Percentiles rank a stretch among this genome's conserved stretches.
phyloP scores from a whole-genome alignment of 2,329 filamentous ascomycete species.

The Seiridium unicorne region DNA sequence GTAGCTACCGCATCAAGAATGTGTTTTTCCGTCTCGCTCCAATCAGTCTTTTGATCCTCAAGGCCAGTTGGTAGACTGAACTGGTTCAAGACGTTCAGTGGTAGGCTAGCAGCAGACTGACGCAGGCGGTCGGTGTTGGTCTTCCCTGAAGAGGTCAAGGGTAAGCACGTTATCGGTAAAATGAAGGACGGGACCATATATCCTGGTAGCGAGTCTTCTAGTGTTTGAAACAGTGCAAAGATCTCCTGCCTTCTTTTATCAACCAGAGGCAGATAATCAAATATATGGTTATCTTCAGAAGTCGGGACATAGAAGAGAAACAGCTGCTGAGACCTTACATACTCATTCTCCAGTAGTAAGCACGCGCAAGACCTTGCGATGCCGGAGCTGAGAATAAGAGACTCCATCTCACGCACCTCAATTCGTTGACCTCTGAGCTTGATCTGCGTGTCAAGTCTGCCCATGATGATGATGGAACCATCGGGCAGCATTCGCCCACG shows the following conservation, averaged over 20 bases:
- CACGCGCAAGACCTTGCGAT: constrained; percentile 62
- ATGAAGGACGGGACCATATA: constrained; percentile 82
- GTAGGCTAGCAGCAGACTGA: constrained; percentile 44
- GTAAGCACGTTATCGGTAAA: constrained; percentile 67
- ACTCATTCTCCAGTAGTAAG: constrained; percentile 48
- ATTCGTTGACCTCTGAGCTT: constrained; percentile 80
- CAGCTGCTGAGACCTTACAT: constrained; percentile 49
- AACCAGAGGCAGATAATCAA: constrained; percentile 36
- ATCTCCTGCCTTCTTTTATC: constrained; percentile 28
- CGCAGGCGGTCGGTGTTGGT: constrained; percentile 59
- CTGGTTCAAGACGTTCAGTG: constrained; percentile 40
- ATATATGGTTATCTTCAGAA: constrained; percentile 17
- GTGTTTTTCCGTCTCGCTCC: constrained; percentile 53
- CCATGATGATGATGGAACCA: constrained; percentile 70
- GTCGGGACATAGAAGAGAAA: constrained; percentile 67
- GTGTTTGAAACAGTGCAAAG: constrained; percentile 47
- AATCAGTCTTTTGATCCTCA: constrained; percentile 33
- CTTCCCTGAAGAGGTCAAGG: constrained; percentile 74
- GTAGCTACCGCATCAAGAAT: constrained; percentile 56
- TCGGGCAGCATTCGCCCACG: constrained; percentile 76
- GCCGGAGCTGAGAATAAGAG: constrained; percentile 50
- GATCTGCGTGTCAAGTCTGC: constrained; percentile 75
- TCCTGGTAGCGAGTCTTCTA: constrained; percentile 58
- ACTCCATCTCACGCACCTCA: constrained; percentile 75
- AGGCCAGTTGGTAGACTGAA: constrained; percentile 26